A percentile compares a stretch with the other conserved stretches of the same genome.
Evolutionary conservation across 306 rosid genomes (phyloP).

Genomic region (Styphnolobium japonicum): DNA sequence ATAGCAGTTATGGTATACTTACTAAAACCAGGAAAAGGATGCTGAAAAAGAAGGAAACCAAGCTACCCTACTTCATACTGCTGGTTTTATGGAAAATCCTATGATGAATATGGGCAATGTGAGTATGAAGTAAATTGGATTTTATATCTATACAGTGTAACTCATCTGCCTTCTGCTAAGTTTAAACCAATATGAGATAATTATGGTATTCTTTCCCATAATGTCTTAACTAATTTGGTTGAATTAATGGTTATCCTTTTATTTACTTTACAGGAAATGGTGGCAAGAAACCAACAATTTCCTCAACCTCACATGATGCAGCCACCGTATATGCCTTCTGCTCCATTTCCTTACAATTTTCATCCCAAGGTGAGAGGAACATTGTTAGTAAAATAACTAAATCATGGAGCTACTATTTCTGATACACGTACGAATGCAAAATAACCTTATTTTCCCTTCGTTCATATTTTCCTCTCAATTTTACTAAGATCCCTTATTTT

Average conservation of each 20-base stretch:
- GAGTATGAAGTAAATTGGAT: background rate
- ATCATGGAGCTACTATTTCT: background rate
- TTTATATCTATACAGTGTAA: no score
- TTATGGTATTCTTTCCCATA: background rate
- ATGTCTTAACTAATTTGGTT: background rate
- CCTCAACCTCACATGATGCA: background rate
- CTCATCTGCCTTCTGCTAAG: no score
- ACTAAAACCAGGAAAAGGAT: background rate
- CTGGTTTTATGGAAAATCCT: background rate
- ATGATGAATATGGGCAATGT: background rate
- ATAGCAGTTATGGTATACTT: background rate
- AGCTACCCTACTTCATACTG: background rate
- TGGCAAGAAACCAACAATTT: background rate
- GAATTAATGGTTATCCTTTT: background rate
- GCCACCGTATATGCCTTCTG: background rate
- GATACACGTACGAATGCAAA: background rate
- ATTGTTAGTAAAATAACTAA: background rate
- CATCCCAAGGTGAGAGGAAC: background rate
- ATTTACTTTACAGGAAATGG: background rate
- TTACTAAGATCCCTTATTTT: background rate
- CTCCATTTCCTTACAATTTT: background rate
- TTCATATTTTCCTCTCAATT: background rate
- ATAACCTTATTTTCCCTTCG: background rate
- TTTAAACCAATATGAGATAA: no score
- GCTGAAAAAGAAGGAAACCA: background rate